Evolutionary conservation across 2,329 filamentous ascomycete species (phyloP).

Genomic region (Hypoxylon sp.): DNA sequence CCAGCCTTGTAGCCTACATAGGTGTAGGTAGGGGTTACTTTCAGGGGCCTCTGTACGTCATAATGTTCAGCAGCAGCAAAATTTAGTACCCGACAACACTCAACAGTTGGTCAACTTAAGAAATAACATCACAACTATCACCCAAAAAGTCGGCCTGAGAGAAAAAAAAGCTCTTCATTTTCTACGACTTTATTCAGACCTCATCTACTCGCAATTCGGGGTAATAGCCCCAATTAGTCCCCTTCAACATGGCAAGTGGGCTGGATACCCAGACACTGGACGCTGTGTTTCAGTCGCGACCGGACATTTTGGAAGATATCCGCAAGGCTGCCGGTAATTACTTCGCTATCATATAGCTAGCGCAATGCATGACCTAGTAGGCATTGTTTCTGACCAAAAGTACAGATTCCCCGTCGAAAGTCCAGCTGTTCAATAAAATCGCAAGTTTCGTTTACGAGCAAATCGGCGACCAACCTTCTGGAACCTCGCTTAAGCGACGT

Average conservation of each 20-base stretch:
- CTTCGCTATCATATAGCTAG: neutral
- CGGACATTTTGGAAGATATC: constrained; percentile 68
- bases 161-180: neutral
- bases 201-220: constrained; percentile 4
- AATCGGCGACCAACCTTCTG: constrained; percentile 51
- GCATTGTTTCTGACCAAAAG: constrained; percentile 30
- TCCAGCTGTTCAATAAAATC: constrained; percentile 69
- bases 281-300: constrained; percentile 66
- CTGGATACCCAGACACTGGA: constrained; percentile 65
- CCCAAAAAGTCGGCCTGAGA: constrained; percentile 1
- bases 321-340: constrained; percentile 64
- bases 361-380: too few species aligned
- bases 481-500: constrained; percentile 65
- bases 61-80: constrained; percentile 19
- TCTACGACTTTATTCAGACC: neutral
- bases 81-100: constrained; percentile 25
- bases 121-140: constrained; percentile 18
- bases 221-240: constrained; percentile 16
- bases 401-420: constrained; percentile 63
- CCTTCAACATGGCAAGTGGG: constrained; percentile 55
- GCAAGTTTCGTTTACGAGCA: constrained; percentile 63
- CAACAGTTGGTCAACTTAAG: constrained; percentile 16
- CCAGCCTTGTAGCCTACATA: constrained; percentile 21
- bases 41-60: constrained; percentile 35
- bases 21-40: constrained; percentile 9